phyloP scores from a whole-genome alignment of 2,329 filamentous ascomycete species.

The Venturia aucupariae region DNA sequence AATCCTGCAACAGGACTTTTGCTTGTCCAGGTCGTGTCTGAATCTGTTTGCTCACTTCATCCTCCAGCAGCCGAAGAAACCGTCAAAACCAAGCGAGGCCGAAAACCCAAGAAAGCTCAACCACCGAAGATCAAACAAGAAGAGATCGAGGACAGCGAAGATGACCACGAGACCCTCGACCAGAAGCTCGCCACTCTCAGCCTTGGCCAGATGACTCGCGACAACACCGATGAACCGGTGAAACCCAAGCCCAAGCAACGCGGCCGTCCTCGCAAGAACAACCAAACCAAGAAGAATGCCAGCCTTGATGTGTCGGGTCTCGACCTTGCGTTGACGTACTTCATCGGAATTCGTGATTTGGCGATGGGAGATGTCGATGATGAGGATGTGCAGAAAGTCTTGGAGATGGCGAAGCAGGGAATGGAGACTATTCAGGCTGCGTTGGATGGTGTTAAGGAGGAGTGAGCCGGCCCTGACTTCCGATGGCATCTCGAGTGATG shows the following conservation, averaged over 20 bases:
- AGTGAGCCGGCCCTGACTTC: background rate
- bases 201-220: background rate
- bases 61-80: background rate
- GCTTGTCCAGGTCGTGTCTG: background rate
- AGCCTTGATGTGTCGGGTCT: background rate
- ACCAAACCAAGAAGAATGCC: background rate
- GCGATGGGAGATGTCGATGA: background rate
- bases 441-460: background rate
- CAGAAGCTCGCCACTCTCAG: background rate
- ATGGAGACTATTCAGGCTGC: background rate
- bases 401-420: background rate
- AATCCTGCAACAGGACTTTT: background rate
- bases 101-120: background rate
- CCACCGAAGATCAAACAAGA: background rate
- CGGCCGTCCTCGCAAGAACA: background rate
- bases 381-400: background rate
- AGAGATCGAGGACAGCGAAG: background rate
- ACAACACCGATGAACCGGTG: background rate
- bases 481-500: background rate
- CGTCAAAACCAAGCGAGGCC: background rate
- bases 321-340: background rate
- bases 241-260: background rate
- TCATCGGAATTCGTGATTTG: background rate
- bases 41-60: background rate
- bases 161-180: background rate